Conservation (phyloP, 805 yeast species). For the Candida hungchunana region DNA sequence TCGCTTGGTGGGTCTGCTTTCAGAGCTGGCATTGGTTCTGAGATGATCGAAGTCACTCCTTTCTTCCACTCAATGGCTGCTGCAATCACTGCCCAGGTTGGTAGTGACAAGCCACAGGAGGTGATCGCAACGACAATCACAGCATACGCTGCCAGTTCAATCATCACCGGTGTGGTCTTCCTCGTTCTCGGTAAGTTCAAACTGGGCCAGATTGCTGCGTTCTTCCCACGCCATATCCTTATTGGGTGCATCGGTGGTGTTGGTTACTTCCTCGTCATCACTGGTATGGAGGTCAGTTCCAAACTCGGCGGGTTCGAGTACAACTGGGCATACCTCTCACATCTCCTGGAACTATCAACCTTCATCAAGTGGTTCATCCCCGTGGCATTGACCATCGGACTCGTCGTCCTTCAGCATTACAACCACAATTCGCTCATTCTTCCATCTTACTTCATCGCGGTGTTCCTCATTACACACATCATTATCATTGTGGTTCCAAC, state of each 20-base stretch:
- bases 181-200: slow-evolving; percentile 69
- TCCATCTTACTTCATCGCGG: slow-evolving; percentile 72
- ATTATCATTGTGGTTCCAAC: slow-evolving; percentile 61
- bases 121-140: slow-evolving; percentile 83
- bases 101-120: slow-evolving; percentile 43
- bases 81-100: slow-evolving; percentile 54
- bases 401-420: slow-evolving; percentile 58
- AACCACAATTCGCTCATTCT: slow-evolving; percentile 69
- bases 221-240: slow-evolving; percentile 92
- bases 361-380: slow-evolving; percentile 74
- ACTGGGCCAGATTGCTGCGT: slow-evolving; percentile 85
- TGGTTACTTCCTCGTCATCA: slow-evolving; percentile 84
- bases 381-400: slow-evolving; percentile 51
- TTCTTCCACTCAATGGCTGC: slow-evolving; percentile 95
- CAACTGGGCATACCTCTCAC: slow-evolving; percentile 48
- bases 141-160: slow-evolving; percentile 76
- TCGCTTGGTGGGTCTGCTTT: slow-evolving; percentile 91
- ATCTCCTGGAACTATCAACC: slow-evolving; percentile 38
- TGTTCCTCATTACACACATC: slow-evolving; percentile 67
- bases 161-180: slow-evolving; percentile 84
- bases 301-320: slow-evolving; percentile 70
- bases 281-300: slow-evolving; percentile 91
- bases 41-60: slow-evolving; percentile 99
- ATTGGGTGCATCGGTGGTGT: slow-evolving; percentile 99
- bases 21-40: slow-evolving; percentile 90